A percentile compares a stretch with the other conserved stretches of the same genome.
phyloP scores from a whole-genome alignment of 2,329 filamentous ascomycete genomes.

The Dactylellina parvicollis region DNA sequence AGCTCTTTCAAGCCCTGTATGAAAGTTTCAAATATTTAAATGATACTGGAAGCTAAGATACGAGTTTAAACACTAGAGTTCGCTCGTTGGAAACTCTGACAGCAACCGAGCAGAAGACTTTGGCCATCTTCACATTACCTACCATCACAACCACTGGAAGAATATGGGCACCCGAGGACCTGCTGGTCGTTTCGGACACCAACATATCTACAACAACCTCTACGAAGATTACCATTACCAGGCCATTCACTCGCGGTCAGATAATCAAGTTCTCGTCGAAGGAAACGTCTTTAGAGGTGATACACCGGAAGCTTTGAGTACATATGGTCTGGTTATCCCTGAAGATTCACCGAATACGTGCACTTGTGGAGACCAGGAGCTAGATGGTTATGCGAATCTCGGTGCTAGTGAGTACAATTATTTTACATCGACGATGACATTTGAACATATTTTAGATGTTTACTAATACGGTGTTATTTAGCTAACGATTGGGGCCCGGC shows the following conservation, averaged over 20 bases:
- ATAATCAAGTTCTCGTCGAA: constrained; percentile 66
- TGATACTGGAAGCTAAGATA: not conserved
- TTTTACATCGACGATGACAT: not conserved
- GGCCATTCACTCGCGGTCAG: constrained; percentile 65
- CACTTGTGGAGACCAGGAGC: constrained; percentile 67
- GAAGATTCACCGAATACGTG: constrained; percentile 68
- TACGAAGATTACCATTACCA: constrained; percentile 65
- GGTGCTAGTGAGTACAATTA: constrained; percentile 64
- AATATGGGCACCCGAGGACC: constrained; percentile 65
- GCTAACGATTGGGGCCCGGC: constrained; percentile 66
- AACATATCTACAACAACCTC: constrained; percentile 66
- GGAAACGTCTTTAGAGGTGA: constrained; percentile 66
- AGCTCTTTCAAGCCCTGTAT: not conserved
- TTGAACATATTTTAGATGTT: not conserved
- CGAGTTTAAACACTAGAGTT: constrained; percentile 54
- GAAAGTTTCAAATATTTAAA: constrained; percentile 64
- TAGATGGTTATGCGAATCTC: constrained; percentile 67
- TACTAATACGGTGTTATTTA: constrained; percentile 30
- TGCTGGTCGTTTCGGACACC: constrained; percentile 65
- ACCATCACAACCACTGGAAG: constrained; percentile 66
- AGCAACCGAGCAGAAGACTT: constrained; percentile 69
- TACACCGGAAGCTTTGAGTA: constrained; percentile 64
- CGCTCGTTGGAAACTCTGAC: constrained; percentile 71
- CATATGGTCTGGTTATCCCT: constrained; percentile 68
- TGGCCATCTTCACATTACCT: constrained; percentile 67